Evolutionary conservation across 352 stramenopile genomes (phyloP).

Genomic region (Phytophthora podocarpi): DNA sequence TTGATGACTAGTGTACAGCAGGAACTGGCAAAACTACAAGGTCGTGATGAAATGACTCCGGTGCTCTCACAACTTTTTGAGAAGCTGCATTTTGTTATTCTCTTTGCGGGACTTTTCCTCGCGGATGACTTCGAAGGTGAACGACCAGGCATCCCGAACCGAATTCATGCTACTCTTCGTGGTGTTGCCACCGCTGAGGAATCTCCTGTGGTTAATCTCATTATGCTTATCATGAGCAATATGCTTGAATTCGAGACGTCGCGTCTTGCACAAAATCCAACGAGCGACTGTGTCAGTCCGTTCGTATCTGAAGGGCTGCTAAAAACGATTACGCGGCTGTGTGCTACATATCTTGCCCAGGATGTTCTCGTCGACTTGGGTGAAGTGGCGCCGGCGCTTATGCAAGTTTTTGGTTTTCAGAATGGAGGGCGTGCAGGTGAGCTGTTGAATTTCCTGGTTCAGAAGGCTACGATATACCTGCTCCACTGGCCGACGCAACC

Average conservation of each 20-base stretch:
- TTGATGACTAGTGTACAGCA: conserved; percentile 57
- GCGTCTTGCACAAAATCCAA: conserved; percentile 59
- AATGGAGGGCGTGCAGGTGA: conserved; percentile 54
- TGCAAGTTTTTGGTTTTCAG: conserved; percentile 73
- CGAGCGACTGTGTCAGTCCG: conserved; percentile 66
- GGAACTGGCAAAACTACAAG: conserved; percentile 43
- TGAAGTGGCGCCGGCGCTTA: conserved; percentile 50
- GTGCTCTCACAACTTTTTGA: conserved; percentile 73
- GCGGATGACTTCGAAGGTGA: conserved; percentile 83
- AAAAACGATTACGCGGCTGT: conserved; percentile 71
- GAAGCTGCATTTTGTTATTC: conserved; percentile 79
- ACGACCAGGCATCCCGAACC: conserved; percentile 64
- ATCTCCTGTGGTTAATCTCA: conserved; percentile 58
- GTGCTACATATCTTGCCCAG: conserved; percentile 73
- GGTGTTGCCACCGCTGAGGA: conserved; percentile 20
- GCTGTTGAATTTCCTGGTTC: conserved; percentile 73
- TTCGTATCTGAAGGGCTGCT: conserved; percentile 84
- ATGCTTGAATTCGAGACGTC: conserved; percentile 73
- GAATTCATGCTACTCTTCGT: conserved; percentile 55
- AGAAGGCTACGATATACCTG: conserved; percentile 72
- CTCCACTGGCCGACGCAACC: conserved; percentile 85
- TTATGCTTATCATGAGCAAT: conserved; percentile 73
- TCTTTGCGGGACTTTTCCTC: conserved; percentile 79
- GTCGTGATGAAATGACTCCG: conserved; percentile 57
- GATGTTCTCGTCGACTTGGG: conserved; percentile 47